Base-by-base conservation (phyloP, 2,329 filamentous ascomycete genomes). In the Penicillium psychrosexuale region DNA sequence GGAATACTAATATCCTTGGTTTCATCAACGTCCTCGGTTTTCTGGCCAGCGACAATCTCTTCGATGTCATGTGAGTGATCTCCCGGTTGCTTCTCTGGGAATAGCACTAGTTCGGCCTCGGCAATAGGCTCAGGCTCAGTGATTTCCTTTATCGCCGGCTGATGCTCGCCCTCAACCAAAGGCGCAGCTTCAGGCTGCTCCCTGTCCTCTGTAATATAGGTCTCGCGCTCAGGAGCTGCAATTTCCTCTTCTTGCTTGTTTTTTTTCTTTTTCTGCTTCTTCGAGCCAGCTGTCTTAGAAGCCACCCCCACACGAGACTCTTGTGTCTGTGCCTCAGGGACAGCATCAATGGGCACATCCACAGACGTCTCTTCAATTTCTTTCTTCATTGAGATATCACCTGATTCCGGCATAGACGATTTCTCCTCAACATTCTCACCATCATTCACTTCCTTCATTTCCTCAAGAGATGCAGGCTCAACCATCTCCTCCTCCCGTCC, bases 241-340 rank as follows among this genome's bases (percentile, higher is more conserved):
- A 11, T 22, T 17, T 42, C 34, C 19, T 58, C 52, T 13, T 61
- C 52, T 36, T 62, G 56, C 27, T 61, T 55, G 22, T 56, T 49
- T 27, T 64, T 59, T 33, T 63, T 60, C 42, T 66, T 63, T 44
- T 61, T 67, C 44, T 61, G 58, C 43, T 60, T 64, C 53, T 58
- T 57, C 19, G 55, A 59, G 39, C 52, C 47, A n/a, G 31, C 17
- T 3, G 49, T 37, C 42, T 61, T 47, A 11, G 36, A 8, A 8
- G 48, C 39, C 27, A 8, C 53, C 28, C 45, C 47, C 45, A 43
- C 9, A 9, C n/a, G 30, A 12, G 51, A 51, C 27, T 45, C 51
- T 24, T 44, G 48, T 38, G 24, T 39, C 34, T 51, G n/a, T n/a
- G n/a, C 38, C 42, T 47, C 58, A 22, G 24, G 33, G 8, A 42